These are phyloP conservation scores for Mycena venus DNA, from an alignment of 768 basidiomycete genomes.

Conservation along the genomic window DNA sequence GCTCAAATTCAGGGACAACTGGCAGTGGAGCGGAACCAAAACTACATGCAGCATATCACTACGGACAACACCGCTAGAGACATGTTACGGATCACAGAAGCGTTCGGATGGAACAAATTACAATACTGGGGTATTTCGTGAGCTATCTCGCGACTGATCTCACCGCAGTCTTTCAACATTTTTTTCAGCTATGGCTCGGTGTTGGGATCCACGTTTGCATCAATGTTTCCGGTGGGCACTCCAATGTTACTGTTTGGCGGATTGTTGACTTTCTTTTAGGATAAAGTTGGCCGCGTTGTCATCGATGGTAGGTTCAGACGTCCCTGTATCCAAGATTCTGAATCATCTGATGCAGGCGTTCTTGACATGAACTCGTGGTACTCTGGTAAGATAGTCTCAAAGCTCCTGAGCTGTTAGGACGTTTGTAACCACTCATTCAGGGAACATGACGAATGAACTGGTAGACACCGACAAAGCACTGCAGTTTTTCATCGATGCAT, in stretches of 20 bases:
- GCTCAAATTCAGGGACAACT: not conserved
- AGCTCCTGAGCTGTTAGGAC: not conserved
- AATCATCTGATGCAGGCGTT: not conserved
- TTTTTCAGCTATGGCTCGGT: not conserved
- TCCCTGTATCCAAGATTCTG: not conserved
- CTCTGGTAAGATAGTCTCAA: not conserved
- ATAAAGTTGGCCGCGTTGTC: not conserved
- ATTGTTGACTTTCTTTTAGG: not conserved
- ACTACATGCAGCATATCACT: not conserved
- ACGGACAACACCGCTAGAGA: not conserved
- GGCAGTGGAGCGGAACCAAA: not conserved
- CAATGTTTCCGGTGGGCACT: not conserved
- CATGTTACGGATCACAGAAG: not conserved
- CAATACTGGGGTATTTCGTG: not conserved
- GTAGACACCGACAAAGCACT: conserved; percentile 34
- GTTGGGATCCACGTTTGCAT: not conserved
- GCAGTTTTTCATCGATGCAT: conserved; percentile 35
- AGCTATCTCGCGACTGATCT: not conserved
- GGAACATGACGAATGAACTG: conserved; percentile 33
- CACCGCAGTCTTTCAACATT: no score
- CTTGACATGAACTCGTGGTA: not conserved
- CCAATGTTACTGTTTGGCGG: not conserved
- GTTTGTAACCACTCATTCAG: not conserved
- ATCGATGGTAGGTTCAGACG: not conserved
- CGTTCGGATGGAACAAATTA: not conserved